Conservation (phyloP, 257 asterid species). For the Schizonepeta tenuifolia region DNA sequence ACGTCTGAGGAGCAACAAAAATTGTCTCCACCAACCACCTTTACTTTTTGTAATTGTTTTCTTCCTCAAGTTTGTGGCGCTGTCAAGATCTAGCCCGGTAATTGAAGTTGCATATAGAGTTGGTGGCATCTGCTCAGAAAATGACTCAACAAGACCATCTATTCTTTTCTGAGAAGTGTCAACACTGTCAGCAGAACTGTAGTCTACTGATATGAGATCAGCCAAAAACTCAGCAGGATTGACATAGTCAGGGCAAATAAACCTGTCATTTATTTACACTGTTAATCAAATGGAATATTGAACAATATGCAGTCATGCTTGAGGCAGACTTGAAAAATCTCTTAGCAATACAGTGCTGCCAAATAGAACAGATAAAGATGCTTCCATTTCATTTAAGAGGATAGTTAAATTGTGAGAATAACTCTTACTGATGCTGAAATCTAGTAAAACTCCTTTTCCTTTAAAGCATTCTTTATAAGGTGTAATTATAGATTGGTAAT, state of each 20-base stretch:
- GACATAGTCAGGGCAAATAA: conserved; percentile 82
- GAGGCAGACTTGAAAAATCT: neutral
- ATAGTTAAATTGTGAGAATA: conserved; percentile 4
- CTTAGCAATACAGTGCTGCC: neutral
- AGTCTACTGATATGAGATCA: conserved; percentile 94
- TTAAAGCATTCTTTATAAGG: neutral
- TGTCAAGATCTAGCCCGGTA: conserved; percentile 41
- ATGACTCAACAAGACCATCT: conserved; percentile 79
- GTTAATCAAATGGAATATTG: conserved; percentile 19
- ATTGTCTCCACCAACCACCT: conserved; percentile 93
- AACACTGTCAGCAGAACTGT: conserved; percentile 81
- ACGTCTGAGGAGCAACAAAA: conserved; percentile 78
- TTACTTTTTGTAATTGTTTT: conserved; percentile 51
- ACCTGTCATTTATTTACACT: conserved; percentile 57
- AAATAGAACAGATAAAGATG: conserved; percentile 6
- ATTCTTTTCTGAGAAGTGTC: conserved; percentile 77
- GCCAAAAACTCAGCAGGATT: conserved; percentile 99
- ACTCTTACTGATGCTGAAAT: conserved; percentile 3
- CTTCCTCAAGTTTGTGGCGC: conserved; percentile 41
- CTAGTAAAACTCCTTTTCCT: conserved; percentile 14
- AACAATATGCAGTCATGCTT: conserved; percentile 21
- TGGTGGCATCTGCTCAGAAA: conserved; percentile 66
- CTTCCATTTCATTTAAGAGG: neutral
- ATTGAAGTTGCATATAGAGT: conserved; percentile 70
- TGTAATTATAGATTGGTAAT: neutral